Percentiles rank a stretch among this genome's conserved stretches.
phyloP scores from a whole-genome alignment of 306 rosid species.

The Castanea crenata region DNA sequence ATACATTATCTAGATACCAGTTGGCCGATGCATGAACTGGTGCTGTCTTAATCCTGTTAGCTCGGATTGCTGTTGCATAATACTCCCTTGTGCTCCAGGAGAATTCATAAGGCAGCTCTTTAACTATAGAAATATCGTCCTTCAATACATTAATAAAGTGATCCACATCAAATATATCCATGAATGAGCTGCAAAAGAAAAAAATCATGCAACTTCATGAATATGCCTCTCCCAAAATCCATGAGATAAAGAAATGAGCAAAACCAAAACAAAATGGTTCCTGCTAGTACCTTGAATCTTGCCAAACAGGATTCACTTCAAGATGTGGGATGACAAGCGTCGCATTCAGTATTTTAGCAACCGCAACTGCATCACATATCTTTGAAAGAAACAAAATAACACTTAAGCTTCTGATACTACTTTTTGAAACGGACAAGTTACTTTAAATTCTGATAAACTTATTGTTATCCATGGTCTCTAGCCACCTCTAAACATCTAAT shows the following conservation, averaged over 20 bases:
- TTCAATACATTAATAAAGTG: constrained; percentile 89
- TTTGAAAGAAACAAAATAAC: constrained; percentile 28
- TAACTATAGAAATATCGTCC: constrained; percentile 77
- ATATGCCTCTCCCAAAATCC: constrained; percentile 15
- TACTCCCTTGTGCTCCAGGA: constrained; percentile 94
- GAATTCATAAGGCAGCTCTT: constrained; percentile 80
- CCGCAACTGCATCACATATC: constrained; percentile 99
- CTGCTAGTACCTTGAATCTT: constrained; percentile 69
- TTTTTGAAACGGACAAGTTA: constrained; percentile 7
- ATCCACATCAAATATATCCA: constrained; percentile 95
- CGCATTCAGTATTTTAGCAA: constrained; percentile 91
- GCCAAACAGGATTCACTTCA: constrained; percentile 94
- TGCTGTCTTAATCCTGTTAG: constrained; percentile 85
- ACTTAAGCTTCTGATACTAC: constrained; percentile 7
- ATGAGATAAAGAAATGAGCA: constrained; percentile 9
- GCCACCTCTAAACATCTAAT: not conserved
- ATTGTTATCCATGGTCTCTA: not conserved
- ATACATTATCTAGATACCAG: constrained; percentile 89
- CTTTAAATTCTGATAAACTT: not conserved
- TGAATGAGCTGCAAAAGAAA: constrained; percentile 71
- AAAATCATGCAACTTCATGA: constrained; percentile 19
- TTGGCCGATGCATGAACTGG: constrained; percentile 89
- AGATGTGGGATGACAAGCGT: constrained; percentile 94
- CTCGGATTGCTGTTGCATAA: constrained; percentile 70
- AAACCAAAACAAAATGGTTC: constrained; percentile 3